These are phyloP conservation scores for Moesziomyces sp. DNA, from an alignment of 1,284 basidiomycete species.

Conservation along the genomic window DNA sequence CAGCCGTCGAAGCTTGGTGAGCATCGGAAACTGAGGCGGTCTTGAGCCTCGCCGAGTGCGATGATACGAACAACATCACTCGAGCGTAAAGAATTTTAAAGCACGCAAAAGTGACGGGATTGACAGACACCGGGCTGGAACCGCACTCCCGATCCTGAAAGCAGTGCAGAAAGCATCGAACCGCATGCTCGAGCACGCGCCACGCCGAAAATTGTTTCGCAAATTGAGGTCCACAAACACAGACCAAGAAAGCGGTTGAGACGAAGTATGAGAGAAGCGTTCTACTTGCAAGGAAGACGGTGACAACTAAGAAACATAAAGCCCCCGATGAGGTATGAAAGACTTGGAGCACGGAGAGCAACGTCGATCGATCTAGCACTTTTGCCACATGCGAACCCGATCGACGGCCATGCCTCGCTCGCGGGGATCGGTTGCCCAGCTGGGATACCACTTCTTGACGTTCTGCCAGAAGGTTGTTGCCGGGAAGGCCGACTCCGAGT, in stretches of 20 bases:
- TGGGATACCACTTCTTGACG: conserved; percentile 45
- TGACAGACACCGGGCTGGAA: neutral
- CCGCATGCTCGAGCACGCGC: neutral
- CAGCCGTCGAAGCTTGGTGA: too few relatives aligned
- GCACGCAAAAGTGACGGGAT: too few relatives aligned
- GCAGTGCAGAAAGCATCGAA: too few relatives aligned
- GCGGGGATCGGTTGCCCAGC: conserved; percentile 33
- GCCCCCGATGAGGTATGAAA: neutral
- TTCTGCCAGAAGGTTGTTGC: conserved; percentile 76
- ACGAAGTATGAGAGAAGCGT: too few relatives aligned
- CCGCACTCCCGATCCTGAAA: neutral
- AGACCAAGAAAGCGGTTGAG: too few relatives aligned
- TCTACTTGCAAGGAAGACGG: neutral
- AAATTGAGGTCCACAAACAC: too few relatives aligned
- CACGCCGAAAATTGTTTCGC: too few relatives aligned
- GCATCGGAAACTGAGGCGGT: too few relatives aligned
- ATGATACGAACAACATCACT: too few relatives aligned
- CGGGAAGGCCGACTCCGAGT: conserved; percentile 71
- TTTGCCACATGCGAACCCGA: conserved; percentile 77
- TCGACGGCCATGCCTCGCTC: conserved; percentile 79
- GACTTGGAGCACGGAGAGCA: neutral
- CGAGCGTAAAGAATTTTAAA: too few relatives aligned
- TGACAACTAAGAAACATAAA: neutral
- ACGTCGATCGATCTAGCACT: conserved; percentile 9
- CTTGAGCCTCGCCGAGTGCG: too few relatives aligned